Conservation (phyloP, 129 eudicot genomes). For the Tagetes patula region DNA sequence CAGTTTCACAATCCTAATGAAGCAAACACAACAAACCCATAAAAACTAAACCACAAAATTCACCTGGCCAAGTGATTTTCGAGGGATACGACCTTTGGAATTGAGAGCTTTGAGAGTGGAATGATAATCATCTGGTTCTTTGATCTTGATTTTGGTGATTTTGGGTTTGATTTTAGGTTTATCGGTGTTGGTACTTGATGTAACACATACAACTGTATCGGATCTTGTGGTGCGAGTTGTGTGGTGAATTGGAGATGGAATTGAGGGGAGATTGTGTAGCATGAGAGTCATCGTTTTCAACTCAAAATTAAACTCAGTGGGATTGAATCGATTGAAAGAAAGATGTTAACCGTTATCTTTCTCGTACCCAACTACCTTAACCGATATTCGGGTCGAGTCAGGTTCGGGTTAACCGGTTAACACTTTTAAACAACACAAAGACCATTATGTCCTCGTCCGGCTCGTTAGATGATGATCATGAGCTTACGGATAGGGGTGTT, state of each 20-base stretch:
- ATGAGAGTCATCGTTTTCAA: slow-evolving; percentile 36
- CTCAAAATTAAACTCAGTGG: slow-evolving; percentile 4
- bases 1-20: neutral
- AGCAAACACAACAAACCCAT: neutral
- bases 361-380: neutral
- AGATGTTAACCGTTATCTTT: slow-evolving; percentile 17
- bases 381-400: neutral
- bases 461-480: too few species aligned
- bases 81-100: slow-evolving; percentile 80
- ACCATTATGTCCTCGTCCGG: too few species aligned
- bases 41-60: neutral
- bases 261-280: slow-evolving; percentile 42
- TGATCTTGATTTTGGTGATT: slow-evolving; percentile 36
- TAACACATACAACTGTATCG: slow-evolving; percentile 15
- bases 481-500: too few species aligned
- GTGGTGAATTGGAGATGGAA: slow-evolving; percentile 11
- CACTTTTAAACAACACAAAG: too few species aligned
- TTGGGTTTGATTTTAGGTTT: slow-evolving; percentile 32
- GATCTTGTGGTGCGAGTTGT: slow-evolving; percentile 5
- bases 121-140: slow-evolving; percentile 76
- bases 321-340: neutral
- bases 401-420: neutral
- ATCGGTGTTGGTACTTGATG: slow-evolving; percentile 25
- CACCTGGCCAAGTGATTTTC: slow-evolving; percentile 98
- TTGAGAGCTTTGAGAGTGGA: slow-evolving; percentile 91